These are phyloP conservation scores for Athelia psychrophila DNA, from an alignment of 1,284 basidiomycete species.

Conservation along the genomic window DNA sequence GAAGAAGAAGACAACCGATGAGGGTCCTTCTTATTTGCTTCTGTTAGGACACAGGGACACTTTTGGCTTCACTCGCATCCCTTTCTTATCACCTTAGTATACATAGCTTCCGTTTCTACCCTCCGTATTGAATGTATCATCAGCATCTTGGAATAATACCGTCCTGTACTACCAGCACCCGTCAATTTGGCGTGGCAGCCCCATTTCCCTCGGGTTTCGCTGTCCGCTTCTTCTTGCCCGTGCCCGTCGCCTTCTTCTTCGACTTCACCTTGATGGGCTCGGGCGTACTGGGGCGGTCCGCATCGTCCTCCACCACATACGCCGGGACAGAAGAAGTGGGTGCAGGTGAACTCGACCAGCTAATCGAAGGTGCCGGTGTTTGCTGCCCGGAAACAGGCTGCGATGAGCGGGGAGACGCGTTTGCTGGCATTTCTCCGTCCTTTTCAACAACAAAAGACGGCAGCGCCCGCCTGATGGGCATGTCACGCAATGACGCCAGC, in stretches of 20 bases:
- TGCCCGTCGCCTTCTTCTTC: slow-evolving; percentile 56
- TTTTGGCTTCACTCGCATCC: background rate
- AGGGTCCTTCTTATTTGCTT: slow-evolving; percentile 6
- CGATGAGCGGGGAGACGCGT: slow-evolving; percentile 26
- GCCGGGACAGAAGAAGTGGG: slow-evolving; percentile 52
- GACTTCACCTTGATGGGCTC: slow-evolving; percentile 74
- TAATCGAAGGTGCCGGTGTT: slow-evolving; percentile 27
- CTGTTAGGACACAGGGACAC: background rate
- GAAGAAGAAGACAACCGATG: slow-evolving; percentile 65
- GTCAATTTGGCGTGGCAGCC: slow-evolving; percentile 23
- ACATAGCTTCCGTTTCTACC: slow-evolving; percentile 8
- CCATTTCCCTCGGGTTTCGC: slow-evolving; percentile 19
- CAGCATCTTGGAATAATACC: slow-evolving; percentile 1
- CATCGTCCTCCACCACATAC: slow-evolving; percentile 51
- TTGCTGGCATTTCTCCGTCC: slow-evolving; percentile 83
- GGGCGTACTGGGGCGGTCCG: slow-evolving; percentile 52
- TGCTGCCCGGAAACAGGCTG: slow-evolving; percentile 17
- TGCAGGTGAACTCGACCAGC: slow-evolving; percentile 32
- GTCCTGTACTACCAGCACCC: background rate
- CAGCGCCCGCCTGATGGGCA: slow-evolving; percentile 27
- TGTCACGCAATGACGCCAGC: slow-evolving; percentile 36
- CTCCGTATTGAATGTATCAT: slow-evolving; percentile 6
- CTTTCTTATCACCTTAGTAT: background rate
- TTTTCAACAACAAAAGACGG: slow-evolving; percentile 64
- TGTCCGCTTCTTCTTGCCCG: slow-evolving; percentile 64